Evolutionary conservation across 108 stramenopile species (phyloP), one percentile per base, ranked within the genome.

Genomic region (Pseudonitzschia delicatissima): DNA sequence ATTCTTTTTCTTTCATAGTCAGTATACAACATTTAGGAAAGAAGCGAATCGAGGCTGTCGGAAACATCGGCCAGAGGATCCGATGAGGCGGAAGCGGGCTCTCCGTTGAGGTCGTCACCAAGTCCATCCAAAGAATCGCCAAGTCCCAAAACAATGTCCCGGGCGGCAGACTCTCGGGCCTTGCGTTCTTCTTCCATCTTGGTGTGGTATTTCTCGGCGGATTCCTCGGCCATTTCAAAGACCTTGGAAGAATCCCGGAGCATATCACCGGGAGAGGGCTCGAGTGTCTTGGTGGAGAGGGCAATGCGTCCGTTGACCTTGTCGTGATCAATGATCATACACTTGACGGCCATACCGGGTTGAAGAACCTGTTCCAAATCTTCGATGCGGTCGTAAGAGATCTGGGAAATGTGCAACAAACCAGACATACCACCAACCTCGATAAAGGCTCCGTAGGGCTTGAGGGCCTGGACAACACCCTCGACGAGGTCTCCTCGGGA

Each of bases 251-350:
- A 82, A 77, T 98, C 91, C 71, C 79, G 85, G 42, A 98, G 78
- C 96, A 98, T 97, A 72, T 96, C 96, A 76, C 98, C 98, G 3
- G 96, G 96, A 63, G 96, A 91, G 21, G 92, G 90, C 69, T 98
- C 98, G 47, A 98, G 68, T n/a, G 96, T 95, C 87, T 96, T 96
- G 45, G 98, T 98, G 67, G 79, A 82, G 39, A 98, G 82, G 15
- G 96, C 96, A 71, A 98, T 97, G 8, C 96, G 75, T 70, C 96
- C 96, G 66, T 93, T 92, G 59, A 85, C 93, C 83, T 97, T 97
- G 68, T 97, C 96, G 67, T 96, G 94, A 77, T 97, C 96, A 58
- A 98, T 94, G 68, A 98, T 96, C 98, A 98, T 98, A 78, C 94
- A 96, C 78, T 96, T 97, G 66, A 98, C 70, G 67, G 81, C 74